Evolutionary conservation across 2,329 filamentous ascomycete genomes (phyloP), one percentile per base, ranked within the genome.

Genomic region (Diaporthe sp.): DNA sequence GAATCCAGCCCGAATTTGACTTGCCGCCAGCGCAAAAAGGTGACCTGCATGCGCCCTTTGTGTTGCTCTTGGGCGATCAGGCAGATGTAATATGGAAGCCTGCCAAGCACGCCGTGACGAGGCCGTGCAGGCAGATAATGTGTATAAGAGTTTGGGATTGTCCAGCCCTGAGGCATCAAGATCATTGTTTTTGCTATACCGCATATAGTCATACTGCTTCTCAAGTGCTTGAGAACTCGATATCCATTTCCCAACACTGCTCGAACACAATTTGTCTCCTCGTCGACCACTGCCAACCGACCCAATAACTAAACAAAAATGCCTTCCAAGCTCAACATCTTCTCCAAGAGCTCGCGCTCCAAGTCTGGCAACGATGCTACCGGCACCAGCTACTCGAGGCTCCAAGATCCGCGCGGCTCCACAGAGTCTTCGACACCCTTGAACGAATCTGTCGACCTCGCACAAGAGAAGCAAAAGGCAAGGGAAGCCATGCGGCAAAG

Each of bases 251-350:
- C 32, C 7, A 27, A 39, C 30, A 39, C 10, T 8, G 1, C 13
- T 39, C 17, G 53, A 35, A 19, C 47, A 9, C 50, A 35, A 0
- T 27, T 22, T 32, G 19, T 39, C 32, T 10, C 47, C 7, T 9
- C 44, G 5, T 15, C 47, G 15, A 53, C 63, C 9, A 22, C 44
- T 27, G 30, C 17, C 7, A 25, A 50, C 10, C 50, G 39, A 27
- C 2, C 22, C 32, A 53, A 42, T 47, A 17, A 22, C 44, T 47
- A 8, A 39, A 12, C 19, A 10, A 22, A 53, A 25, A 50, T 75
- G 74, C 32, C 61, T 10, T 74, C 73, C 61, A 71, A 58, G 27
- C 44, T 75, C 74, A 75, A 71, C 39, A 59, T 69, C 42, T 59
- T 74, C 19, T 69, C 68, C 70, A 71, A 71, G 47, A 22, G 70